These are phyloP conservation scores for Dysphania ambrosioides DNA, from an alignment of 148 eudicot species.

Conservation along the genomic window DNA sequence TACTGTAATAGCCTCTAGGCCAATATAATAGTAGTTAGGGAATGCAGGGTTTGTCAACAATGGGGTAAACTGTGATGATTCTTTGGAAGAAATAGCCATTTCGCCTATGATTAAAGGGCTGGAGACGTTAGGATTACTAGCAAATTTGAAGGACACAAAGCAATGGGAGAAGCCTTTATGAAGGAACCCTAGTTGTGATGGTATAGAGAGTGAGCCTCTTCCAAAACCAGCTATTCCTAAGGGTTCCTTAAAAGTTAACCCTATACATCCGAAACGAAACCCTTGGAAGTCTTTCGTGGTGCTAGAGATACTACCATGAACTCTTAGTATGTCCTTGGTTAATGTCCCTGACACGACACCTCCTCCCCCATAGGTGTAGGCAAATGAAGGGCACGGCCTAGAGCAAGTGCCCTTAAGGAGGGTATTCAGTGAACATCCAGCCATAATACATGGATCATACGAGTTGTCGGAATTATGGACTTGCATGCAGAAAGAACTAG, in stretches of 20 bases:
- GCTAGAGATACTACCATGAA: conserved; percentile 16
- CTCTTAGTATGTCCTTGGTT: conserved; percentile 44
- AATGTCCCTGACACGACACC: conserved; percentile 33
- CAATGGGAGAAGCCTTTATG: conserved; percentile 64
- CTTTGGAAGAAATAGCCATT: conserved; percentile 43
- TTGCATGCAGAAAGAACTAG: conserved; percentile 43
- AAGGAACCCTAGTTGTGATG: conserved; percentile 57
- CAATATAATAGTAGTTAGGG: conserved; percentile 65
- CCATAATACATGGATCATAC: conserved; percentile 46
- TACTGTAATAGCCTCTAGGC: conserved; percentile 44
- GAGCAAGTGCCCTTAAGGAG: conserved; percentile 37
- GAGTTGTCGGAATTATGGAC: conserved; percentile 50
- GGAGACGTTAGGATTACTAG: conserved; percentile 59
- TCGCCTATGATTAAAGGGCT: conserved; percentile 58
- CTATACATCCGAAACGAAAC: conserved; percentile 54
- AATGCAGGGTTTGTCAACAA: conserved; percentile 43
- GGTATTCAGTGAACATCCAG: conserved; percentile 45
- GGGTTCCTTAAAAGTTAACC: conserved; percentile 50
- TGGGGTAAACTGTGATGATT: conserved; percentile 50
- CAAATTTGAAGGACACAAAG: conserved; percentile 53
- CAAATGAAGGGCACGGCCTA: conserved; percentile 61
- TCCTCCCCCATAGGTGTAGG: conserved; percentile 16
- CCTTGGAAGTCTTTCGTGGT: conserved; percentile 30
- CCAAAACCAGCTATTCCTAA: conserved; percentile 64
- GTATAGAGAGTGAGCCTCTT: conserved; percentile 52